These are phyloP conservation scores for Vigna angularis DNA, from an alignment of 306 rosid species.

Conservation along the genomic window DNA sequence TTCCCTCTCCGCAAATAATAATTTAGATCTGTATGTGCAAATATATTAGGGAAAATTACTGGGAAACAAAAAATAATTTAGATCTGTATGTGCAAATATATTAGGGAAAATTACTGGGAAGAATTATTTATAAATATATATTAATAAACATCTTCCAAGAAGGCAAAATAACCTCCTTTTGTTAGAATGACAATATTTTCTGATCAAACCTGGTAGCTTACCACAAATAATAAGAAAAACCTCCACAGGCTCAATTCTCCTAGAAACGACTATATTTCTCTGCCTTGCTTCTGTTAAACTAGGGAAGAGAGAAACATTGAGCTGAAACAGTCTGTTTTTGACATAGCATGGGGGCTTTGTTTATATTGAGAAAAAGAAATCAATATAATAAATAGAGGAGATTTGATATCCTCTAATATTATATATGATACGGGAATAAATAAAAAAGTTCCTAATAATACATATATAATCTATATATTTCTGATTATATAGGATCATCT, in stretches of 20 bases:
- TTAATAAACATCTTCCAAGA: neutral
- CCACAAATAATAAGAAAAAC: neutral
- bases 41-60: constrained; percentile 8
- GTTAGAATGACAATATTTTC: constrained; percentile 15
- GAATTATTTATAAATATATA: constrained; percentile 12
- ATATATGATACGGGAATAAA: no score
- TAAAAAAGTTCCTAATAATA: no score
- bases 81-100: constrained; percentile 29
- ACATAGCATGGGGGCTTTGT: no score
- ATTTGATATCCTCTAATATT: no score
- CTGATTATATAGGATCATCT: no score
- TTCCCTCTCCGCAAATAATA: neutral
- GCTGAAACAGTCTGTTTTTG: no score
- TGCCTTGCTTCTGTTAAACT: neutral
- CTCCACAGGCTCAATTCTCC: neutral
- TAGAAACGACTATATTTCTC: neutral
- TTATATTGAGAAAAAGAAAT: no score
- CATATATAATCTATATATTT: no score
- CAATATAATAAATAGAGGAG: no score
- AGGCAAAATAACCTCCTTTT: neutral
- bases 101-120: neutral
- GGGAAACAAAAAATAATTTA: neutral
- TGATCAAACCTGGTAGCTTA: neutral
- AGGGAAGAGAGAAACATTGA: no score
- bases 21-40: constrained; percentile 22